Conservation (phyloP, 2,329 filamentous ascomycete genomes). For the Leptographium radiaticola region DNA sequence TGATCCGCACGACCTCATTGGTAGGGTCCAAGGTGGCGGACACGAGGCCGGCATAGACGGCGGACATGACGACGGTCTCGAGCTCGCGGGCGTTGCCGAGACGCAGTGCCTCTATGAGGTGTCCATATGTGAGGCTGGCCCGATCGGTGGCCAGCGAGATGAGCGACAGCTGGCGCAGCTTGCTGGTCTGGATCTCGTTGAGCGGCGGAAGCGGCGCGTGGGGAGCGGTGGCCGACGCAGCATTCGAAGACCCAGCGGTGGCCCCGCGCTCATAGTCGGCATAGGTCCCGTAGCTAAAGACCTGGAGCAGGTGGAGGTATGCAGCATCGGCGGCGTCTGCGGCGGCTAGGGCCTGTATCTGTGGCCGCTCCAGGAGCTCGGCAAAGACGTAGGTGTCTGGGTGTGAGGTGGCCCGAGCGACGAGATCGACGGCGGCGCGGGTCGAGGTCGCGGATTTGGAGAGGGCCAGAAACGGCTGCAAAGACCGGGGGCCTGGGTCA, state of each 20-base stretch:
- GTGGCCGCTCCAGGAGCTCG: conserved; percentile 72
- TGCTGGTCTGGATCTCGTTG: conserved; percentile 58
- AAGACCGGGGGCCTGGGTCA: not conserved
- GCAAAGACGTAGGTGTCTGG: conserved; percentile 86
- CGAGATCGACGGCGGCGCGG: conserved; percentile 71
- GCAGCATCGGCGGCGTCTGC: conserved; percentile 42
- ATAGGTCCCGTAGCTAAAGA: conserved; percentile 91
- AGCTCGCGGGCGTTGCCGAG: conserved; percentile 57
- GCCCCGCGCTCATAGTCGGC: conserved; percentile 45
- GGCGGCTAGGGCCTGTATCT: conserved; percentile 58
- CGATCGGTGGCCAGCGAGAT: conserved; percentile 63
- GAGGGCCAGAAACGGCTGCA: conserved; percentile 77
- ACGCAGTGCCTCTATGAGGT: conserved; percentile 53
- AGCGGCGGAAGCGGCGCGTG: conserved; percentile 46
- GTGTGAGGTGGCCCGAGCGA: conserved; percentile 78
- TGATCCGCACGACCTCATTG: conserved; percentile 60
- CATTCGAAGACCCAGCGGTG: not conserved
- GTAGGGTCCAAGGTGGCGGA: conserved; percentile 73
- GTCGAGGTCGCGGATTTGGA: conserved; percentile 76
- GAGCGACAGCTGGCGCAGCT: conserved; percentile 83
- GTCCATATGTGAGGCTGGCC: conserved; percentile 57
- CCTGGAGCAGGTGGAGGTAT: conserved; percentile 61
- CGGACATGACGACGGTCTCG: conserved; percentile 74
- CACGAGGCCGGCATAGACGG: conserved; percentile 77
- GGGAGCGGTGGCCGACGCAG: not conserved